A percentile compares a stretch with the other conserved stretches of the same genome.
Evolutionary conservation across 352 stramenopile genomes (phyloP).

Genomic region (Phytopythium vexans): DNA sequence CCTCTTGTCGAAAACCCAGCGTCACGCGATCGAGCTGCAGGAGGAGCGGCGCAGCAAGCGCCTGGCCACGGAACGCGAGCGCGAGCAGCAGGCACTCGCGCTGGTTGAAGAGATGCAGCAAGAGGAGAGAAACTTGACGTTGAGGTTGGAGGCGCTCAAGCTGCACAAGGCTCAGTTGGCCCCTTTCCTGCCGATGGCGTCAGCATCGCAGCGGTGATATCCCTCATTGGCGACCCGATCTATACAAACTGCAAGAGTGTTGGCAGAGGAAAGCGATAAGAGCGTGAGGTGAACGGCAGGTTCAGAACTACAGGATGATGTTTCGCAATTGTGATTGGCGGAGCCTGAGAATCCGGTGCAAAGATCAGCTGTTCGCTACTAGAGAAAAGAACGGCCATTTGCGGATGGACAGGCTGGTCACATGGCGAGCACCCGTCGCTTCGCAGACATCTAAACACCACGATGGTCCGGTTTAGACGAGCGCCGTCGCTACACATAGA

Average conservation of each 20-base stretch:
- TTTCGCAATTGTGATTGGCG: too few species aligned
- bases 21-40: conserved; percentile 29
- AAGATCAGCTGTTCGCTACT: too few species aligned
- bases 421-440: too few species aligned
- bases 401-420: too few species aligned
- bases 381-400: too few species aligned
- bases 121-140: conserved; percentile 48
- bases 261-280: neutral
- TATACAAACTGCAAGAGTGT: neutral
- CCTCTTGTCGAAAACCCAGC: conserved; percentile 12
- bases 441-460: too few species aligned
- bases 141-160: conserved; percentile 53
- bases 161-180: conserved; percentile 53
- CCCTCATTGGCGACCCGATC: neutral
- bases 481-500: too few species aligned
- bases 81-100: conserved; percentile 31
- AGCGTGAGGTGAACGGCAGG: neutral
- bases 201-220: neutral
- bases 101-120: conserved; percentile 46
- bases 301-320: neutral
- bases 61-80: conserved; percentile 30
- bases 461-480: too few species aligned
- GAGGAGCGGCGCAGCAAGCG: conserved; percentile 38
- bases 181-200: conserved; percentile 13
- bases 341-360: too few species aligned